phyloP scores from a whole-genome alignment of 164 flowering plant genomes.

The Aristolochia californica region DNA sequence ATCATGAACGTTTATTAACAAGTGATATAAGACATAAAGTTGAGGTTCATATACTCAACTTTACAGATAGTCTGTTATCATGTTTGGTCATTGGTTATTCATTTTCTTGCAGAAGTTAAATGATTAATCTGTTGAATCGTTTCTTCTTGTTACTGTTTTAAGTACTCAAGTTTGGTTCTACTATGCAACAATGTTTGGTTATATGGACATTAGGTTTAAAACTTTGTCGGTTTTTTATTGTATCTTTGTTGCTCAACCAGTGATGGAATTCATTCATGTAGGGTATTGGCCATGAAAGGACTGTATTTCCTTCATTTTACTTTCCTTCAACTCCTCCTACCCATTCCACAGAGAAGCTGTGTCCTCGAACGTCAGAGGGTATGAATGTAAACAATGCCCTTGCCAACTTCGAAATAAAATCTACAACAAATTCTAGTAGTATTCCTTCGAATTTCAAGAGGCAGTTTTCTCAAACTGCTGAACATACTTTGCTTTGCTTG shows the following conservation, averaged over 20 bases:
- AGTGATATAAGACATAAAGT: too few species aligned
- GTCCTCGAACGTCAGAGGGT: constrained; percentile 14
- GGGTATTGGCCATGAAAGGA: constrained; percentile 38
- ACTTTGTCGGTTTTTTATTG: too few species aligned
- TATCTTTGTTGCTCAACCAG: background rate
- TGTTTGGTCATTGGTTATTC: too few species aligned
- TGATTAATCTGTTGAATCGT: background rate
- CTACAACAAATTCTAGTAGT: constrained; percentile 8
- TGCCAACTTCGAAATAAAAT: constrained; percentile 17
- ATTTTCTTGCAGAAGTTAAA: too few species aligned
- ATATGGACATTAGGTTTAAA: too few species aligned
- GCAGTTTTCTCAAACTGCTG: constrained; percentile 6
- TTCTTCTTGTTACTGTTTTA: background rate
- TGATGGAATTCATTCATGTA: constrained; percentile 16
- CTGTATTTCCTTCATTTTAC: constrained; percentile 17
- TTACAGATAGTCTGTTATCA: too few species aligned
- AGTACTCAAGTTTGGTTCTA: background rate
- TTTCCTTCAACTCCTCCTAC: constrained; percentile 17
- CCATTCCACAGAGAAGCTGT: constrained; percentile 24
- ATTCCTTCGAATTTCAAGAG: constrained; percentile 7
- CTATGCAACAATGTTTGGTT: too few species aligned
- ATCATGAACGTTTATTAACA: too few species aligned
- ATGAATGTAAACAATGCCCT: constrained; percentile 15
- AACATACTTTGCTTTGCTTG: constrained; percentile 9
- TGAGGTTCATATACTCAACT: too few species aligned